These are phyloP conservation scores for Diplodia scrobiculata DNA, from an alignment of 2,329 filamentous ascomycete species.

Conservation along the genomic window DNA sequence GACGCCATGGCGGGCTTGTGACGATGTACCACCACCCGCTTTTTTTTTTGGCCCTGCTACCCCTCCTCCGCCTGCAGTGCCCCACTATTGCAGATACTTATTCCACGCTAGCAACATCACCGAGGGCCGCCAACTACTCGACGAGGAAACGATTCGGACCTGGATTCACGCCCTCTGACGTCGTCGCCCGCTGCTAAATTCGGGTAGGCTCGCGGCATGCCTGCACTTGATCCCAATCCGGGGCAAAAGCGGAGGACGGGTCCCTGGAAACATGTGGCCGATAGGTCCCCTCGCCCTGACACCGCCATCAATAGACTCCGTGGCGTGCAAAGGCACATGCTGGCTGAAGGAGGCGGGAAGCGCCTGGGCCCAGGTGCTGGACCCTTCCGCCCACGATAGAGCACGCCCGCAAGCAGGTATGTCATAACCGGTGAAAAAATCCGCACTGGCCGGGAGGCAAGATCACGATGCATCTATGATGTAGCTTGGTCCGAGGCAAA, in stretches of 20 bases:
- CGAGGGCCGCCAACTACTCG: background rate
- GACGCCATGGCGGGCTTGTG: constrained; percentile 14
- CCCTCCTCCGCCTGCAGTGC: constrained; percentile 24
- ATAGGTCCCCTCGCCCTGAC: background rate
- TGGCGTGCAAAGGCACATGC: background rate
- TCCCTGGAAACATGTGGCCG: background rate
- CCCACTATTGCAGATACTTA: constrained; percentile 18
- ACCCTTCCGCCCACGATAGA: background rate
- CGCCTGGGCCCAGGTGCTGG: constrained; percentile 1
- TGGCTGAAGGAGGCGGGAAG: background rate
- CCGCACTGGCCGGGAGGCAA: constrained; percentile 4
- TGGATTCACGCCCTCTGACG: constrained; percentile 7
- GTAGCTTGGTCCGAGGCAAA: background rate
- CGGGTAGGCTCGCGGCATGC: background rate
- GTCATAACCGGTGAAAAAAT: constrained; percentile 6
- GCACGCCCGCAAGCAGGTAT: background rate
- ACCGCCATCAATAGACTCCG: background rate
- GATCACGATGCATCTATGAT: constrained; percentile 21
- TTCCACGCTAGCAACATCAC: background rate
- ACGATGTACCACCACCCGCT: constrained; percentile 24
- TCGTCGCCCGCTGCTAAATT: background rate
- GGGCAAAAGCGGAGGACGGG: background rate
- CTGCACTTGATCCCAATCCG: background rate
- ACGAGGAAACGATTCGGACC: background rate
- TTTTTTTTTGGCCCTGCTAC: constrained; percentile 6